A percentile compares a stretch with the other conserved stretches of the same genome.
These are phyloP conservation scores for Acanthamoeba culbertsoni DNA, from an alignment of 208 protist species.

Conservation along the genomic window DNA sequence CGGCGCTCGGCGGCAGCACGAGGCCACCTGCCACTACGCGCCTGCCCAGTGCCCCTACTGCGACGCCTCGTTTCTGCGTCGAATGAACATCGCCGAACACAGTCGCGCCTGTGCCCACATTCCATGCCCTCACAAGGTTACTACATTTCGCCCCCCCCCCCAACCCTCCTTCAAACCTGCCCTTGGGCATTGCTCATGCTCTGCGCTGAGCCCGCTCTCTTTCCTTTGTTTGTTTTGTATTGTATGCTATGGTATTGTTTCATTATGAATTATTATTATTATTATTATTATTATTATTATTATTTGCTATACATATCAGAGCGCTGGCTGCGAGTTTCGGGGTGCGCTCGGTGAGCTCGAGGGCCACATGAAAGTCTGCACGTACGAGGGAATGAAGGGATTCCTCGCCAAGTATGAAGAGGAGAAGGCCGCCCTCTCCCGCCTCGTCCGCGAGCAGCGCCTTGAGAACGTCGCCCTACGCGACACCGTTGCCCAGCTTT, in stretches of 20 bases:
- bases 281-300: too few relatives aligned
- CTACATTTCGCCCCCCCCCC: not conserved
- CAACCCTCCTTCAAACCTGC: too few relatives aligned
- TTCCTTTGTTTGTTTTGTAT: too few relatives aligned
- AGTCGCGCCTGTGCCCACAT: not conserved
- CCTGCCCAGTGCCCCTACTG: slow-evolving; percentile 38
- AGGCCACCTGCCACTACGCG: slow-evolving; percentile 3
- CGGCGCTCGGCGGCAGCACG: not conserved
- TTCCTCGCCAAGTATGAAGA: slow-evolving; percentile 46
- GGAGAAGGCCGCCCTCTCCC: not conserved
- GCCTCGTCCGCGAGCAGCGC: not conserved
- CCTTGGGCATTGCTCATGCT: too few relatives aligned
- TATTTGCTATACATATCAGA: too few relatives aligned
- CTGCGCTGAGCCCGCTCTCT: too few relatives aligned
- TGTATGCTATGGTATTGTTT: too few relatives aligned
- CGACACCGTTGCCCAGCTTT: not conserved
- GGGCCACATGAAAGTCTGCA: not conserved
- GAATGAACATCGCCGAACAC: slow-evolving; percentile 41
- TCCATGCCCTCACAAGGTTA: slow-evolving; percentile 26
- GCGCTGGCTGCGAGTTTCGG: not conserved
- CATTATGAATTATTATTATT: too few relatives aligned
- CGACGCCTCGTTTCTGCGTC: not conserved
- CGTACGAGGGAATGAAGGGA: slow-evolving; percentile 29
- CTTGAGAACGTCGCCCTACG: not conserved
- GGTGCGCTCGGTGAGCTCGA: not conserved